Evolutionary conservation across 768 basidiomycete genomes (phyloP).

Genomic region (Lentinula lateritia): DNA sequence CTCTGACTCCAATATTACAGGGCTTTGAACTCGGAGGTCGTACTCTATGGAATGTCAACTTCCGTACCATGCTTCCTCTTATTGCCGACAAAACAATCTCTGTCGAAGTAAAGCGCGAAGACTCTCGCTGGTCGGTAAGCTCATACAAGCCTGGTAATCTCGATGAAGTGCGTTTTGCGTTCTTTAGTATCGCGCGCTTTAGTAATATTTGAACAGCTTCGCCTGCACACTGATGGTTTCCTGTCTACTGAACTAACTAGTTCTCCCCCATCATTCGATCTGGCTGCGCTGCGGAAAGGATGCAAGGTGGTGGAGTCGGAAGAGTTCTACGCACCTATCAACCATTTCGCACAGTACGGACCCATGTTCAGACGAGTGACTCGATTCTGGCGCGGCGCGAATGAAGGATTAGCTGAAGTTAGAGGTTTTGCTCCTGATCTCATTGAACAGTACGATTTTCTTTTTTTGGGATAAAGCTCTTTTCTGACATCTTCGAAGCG

Average conservation of each 20-base stretch:
- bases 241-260: not conserved
- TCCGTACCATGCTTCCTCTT: slow-evolving; percentile 3
- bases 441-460: not conserved
- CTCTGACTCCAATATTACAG: slow-evolving; percentile 5
- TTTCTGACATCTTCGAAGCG: not conserved
- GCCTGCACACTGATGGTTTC: slow-evolving; percentile 1
- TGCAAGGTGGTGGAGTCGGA: not conserved
- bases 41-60: slow-evolving; percentile 3
- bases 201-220: not conserved
- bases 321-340: slow-evolving; percentile 1
- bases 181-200: not conserved
- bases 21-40: slow-evolving; percentile 19
- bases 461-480: not conserved
- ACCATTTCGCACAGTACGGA: not conserved
- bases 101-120: not conserved
- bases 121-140: not conserved
- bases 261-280: not conserved
- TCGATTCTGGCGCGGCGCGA: not conserved
- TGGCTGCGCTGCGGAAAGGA: not conserved
- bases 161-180: not conserved
- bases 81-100: slow-evolving; percentile 1
- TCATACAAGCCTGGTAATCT: not conserved
- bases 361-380: slow-evolving; percentile 3
- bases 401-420: slow-evolving; percentile 1
- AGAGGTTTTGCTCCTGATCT: slow-evolving; percentile 4